Evolutionary conservation across 176 grass and related monocot genomes (phyloP).

Genomic region (Rhynchospora breviuscula): DNA sequence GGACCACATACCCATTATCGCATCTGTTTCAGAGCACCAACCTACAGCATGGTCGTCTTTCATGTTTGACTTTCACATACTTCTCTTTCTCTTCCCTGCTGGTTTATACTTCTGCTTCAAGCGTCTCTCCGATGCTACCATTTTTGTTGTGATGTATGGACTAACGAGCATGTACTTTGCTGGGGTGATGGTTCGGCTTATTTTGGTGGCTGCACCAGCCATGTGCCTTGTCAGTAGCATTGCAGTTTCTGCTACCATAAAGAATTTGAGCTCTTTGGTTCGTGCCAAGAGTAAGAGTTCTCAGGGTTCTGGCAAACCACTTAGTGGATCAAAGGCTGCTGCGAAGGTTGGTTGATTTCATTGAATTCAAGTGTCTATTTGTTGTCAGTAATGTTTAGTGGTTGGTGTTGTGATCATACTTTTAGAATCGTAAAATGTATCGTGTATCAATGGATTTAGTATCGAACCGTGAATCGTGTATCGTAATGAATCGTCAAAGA

Average conservation of each 20-base stretch:
- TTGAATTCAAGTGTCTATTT: neutral
- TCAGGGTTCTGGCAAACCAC: slow-evolving; percentile 56
- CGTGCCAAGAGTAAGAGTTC: slow-evolving; percentile 55
- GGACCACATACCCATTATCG: slow-evolving; percentile 97
- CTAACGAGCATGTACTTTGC: slow-evolving; percentile 99
- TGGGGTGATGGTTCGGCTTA: slow-evolving; percentile 95
- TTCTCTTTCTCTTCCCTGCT: slow-evolving; percentile 93
- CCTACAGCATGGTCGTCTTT: slow-evolving; percentile 99
- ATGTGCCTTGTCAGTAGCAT: slow-evolving; percentile 95
- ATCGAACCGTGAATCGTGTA: no score
- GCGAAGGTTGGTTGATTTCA: slow-evolving; percentile 53
- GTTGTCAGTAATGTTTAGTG: neutral
- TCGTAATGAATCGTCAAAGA: no score
- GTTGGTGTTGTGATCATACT: no score
- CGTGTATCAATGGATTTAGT: no score
- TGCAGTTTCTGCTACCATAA: slow-evolving; percentile 85
- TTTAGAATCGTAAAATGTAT: no score
- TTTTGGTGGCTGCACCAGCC: slow-evolving; percentile 90
- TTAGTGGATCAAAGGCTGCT: slow-evolving; percentile 66
- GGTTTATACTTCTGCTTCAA: slow-evolving; percentile 99
- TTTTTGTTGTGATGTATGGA: slow-evolving; percentile 97
- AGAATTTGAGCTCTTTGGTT: slow-evolving; percentile 86
- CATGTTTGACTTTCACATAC: slow-evolving; percentile 99
- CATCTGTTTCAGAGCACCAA: slow-evolving; percentile 98
- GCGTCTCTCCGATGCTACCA: slow-evolving; percentile 82